Evolutionary conservation across 495 filamentous ascomycete species (phyloP).

Genomic region (Aspergillus mulundensis): DNA sequence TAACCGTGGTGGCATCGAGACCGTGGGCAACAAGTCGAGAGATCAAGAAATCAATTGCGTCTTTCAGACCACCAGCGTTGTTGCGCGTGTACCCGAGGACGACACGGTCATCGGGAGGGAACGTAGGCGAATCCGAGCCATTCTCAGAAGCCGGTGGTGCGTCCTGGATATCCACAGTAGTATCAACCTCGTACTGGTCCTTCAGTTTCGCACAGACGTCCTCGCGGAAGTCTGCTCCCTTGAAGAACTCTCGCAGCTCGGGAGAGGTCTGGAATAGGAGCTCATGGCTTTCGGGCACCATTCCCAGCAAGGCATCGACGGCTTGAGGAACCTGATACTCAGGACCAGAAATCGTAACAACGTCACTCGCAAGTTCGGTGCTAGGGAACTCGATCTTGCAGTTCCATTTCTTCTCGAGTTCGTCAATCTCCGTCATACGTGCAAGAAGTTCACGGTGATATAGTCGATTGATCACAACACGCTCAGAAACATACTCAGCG

Average conservation of each 20-base stretch:
- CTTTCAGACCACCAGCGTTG: conserved; percentile 91
- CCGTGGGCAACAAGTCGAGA: conserved; percentile 75
- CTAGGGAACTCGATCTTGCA: conserved; percentile 97
- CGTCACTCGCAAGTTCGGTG: conserved; percentile 94
- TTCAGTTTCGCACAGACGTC: conserved; percentile 81
- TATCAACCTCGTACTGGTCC: conserved; percentile 84
- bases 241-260: conserved; percentile 71
- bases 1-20: conserved; percentile 80
- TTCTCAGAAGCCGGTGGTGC: conserved; percentile 29
- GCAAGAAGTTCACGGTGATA: conserved; percentile 91
- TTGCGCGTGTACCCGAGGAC: conserved; percentile 85
- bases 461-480: conserved; percentile 87
- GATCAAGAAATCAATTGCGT: conserved; percentile 92
- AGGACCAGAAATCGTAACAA: conserved; percentile 89
- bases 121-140: conserved; percentile 32
- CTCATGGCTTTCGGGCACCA: conserved; percentile 95
- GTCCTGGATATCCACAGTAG: conserved; percentile 57
- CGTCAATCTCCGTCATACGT: conserved; percentile 83
- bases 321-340: conserved; percentile 96
- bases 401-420: conserved; percentile 96
- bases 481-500: conserved; percentile 91
- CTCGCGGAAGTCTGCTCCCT: conserved; percentile 68
- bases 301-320: conserved; percentile 91
- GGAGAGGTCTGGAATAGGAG: conserved; percentile 72
- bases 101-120: conserved; percentile 48